These are phyloP conservation scores for Colletotrichum sojae DNA, from an alignment of 2,329 filamentous ascomycete genomes.

Conservation along the genomic window DNA sequence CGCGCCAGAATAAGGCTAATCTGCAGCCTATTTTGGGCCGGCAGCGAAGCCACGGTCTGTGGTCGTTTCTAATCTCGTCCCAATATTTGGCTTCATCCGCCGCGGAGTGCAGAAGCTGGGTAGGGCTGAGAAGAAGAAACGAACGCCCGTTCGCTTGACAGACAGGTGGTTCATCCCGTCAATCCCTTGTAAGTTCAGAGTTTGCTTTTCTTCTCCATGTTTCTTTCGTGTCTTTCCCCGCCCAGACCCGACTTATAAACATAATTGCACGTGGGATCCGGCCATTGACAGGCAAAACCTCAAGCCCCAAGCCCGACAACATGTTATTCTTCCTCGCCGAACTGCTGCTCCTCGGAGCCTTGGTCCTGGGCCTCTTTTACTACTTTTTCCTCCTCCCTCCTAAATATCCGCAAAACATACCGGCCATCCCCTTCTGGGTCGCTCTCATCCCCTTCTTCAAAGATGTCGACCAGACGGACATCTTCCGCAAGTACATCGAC, in stretches of 20 bases:
- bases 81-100: not conserved
- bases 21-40: conserved; percentile 27
- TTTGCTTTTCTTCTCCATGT: conserved; percentile 7
- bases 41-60: conserved; percentile 10
- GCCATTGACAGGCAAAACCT: not conserved
- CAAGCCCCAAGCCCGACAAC: not conserved
- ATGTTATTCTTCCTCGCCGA: conserved; percentile 32
- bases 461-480: conserved; percentile 59
- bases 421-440: conserved; percentile 60
- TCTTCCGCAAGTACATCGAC: conserved; percentile 56
- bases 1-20: not conserved
- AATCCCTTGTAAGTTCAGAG: conserved; percentile 9
- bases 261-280: not conserved
- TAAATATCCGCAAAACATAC: conserved; percentile 53
- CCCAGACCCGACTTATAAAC: conserved; percentile 27
- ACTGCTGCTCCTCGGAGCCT: conserved; percentile 22
- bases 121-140: conserved; percentile 38
- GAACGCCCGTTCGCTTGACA: not conserved
- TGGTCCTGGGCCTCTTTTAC: conserved; percentile 24
- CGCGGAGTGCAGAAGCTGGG: conserved; percentile 1
- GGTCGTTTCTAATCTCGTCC: conserved; percentile 1
- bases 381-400: conserved; percentile 44
- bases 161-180: not conserved
- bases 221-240: not conserved
- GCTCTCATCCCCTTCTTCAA: conserved; percentile 57